Evolutionary conservation across 2,329 filamentous ascomycete species (phyloP).

Genomic region (Beauveria brongniartii): DNA sequence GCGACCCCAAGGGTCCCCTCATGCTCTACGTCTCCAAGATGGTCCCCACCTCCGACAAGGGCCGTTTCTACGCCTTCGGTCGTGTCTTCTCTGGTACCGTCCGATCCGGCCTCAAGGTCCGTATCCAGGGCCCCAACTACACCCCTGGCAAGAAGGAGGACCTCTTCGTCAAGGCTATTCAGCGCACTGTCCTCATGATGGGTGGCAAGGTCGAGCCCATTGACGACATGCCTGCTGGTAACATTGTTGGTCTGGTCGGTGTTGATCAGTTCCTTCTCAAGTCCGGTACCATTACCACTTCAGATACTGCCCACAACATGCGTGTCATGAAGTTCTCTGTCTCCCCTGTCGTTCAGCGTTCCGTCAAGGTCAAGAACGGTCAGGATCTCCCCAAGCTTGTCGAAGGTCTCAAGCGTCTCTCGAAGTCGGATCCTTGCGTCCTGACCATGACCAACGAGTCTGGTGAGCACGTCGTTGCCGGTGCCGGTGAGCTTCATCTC

Average conservation of each 20-base stretch:
- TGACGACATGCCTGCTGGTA: constrained; percentile 97
- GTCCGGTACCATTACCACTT: constrained; percentile 98
- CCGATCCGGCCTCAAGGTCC: constrained; percentile 96
- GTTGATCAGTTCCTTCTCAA: constrained; percentile 99
- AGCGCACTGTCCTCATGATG: constrained; percentile 99
- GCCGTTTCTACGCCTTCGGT: constrained; percentile 99
- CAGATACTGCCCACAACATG: constrained; percentile 96
- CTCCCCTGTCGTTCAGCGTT: constrained; percentile 95
- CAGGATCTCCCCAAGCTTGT: constrained; percentile 99
- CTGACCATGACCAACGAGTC: constrained; percentile 82
- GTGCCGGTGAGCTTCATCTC: constrained; percentile 98
- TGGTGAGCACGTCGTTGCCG: constrained; percentile 97
- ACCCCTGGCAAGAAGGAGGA: constrained; percentile 96
- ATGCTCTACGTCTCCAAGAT: constrained; percentile 99
- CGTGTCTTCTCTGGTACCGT: constrained; percentile 99
- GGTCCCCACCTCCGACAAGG: constrained; percentile 99
- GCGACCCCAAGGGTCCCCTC: constrained; percentile 93
- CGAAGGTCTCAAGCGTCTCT: constrained; percentile 99
- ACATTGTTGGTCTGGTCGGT: constrained; percentile 99
- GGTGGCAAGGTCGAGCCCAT: constrained; percentile 98
- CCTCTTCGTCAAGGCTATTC: constrained; percentile 97
- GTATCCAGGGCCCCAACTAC: constrained; percentile 99
- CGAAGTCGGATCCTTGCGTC: constrained; percentile 99
- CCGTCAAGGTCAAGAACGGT: constrained; percentile 99
- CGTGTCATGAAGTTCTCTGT: constrained; percentile 99